A percentile compares a stretch with the other conserved stretches of the same genome.
phyloP scores from a whole-genome alignment of 305 asterid genomes.

The Striga hermonthica region DNA sequence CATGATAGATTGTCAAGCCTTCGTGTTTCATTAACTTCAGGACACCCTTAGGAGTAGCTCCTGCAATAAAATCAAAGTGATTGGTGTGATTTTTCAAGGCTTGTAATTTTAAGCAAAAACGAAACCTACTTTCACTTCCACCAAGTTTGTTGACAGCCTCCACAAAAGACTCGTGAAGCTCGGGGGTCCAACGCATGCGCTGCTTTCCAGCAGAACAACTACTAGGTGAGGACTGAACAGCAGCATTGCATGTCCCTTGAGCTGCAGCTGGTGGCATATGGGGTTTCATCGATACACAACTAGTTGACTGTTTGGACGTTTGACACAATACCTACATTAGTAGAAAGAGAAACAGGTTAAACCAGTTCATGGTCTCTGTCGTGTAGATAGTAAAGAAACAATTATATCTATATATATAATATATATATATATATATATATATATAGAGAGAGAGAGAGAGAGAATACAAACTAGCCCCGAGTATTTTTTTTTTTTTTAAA shows the following conservation, averaged over 20 bases:
- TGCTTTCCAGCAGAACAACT: conserved; percentile 50
- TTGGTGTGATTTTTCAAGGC: conserved; percentile 12
- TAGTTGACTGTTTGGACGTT: conserved; percentile 33
- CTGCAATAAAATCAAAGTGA: conserved; percentile 38
- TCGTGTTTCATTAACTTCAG: conserved; percentile 88
- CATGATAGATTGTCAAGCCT: conserved; percentile 87
- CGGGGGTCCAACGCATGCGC: conserved; percentile 74
- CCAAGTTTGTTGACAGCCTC: conserved; percentile 70
- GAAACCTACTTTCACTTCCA: conserved; percentile 59
- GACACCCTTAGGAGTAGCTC: conserved; percentile 98
- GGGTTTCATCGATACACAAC: conserved; percentile 33
- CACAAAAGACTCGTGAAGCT: conserved; percentile 67
- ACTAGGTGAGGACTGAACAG: conserved; percentile 43
- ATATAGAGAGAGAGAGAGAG: neutral
- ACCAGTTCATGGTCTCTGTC: neutral
- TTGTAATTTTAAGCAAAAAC: conserved; percentile 16
- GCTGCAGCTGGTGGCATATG: conserved; percentile 37
- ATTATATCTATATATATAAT: no score
- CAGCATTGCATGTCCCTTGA: conserved; percentile 38
- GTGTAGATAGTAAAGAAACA: no score
- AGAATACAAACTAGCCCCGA: no score
- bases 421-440: no score
- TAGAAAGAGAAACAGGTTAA: conserved; percentile 19
- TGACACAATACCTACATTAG: conserved; percentile 29
- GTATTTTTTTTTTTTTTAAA: no score